Base-by-base conservation (phyloP, 495 filamentous ascomycete genomes). In the Trypethelium eluteriae region DNA sequence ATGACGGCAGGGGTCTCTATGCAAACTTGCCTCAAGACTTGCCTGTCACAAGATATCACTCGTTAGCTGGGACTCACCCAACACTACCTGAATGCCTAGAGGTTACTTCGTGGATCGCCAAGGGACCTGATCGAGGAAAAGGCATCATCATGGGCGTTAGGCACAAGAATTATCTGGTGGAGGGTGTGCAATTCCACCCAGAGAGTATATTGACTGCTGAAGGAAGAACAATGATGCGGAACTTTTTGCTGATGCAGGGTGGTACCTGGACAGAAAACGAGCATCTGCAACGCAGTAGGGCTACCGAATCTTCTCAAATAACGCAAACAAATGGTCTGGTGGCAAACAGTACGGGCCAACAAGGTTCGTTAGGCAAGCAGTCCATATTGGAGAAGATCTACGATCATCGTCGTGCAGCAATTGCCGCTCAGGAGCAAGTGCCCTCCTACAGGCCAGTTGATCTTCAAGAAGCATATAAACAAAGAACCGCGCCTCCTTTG, bases 141-240 rank as follows among this genome's bases (percentile, higher is more conserved):
- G 85, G 86, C 11, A 85, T 98, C 57, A 99, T 99, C 69, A 98
- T 98, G 94, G 94, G 94, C 25, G 87, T 98, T 11, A 84, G 94
- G 32, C 94, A 99, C 79, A 96, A 95, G 77, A 83, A 93, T 73
- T 86, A 89, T 72, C 81, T 90, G 0, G 82, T 98, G 3, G 94
- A 98, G 74, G 94, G 93, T 39, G 92, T 98, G 18, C 94, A 98
- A 74, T 98, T 97, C 75, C 94, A 98, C 73, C 94, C 94, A 0
- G 94, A 98, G 76, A 97, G 93, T 74, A 98, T 98, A 64, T 77
- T 98, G 38, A 97, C 94, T 0, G 90, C 86, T 65, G 86, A 94
- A 67, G 94, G 94, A 11, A 89, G 90, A 38, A 73, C 82, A 9
- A 97, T 98, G 91, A 83, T 98, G 71, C 87, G 85, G 71, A 98